Conservation (phyloP, 768 basidiomycete species). For the Pleurotus salmoneostramineus region DNA sequence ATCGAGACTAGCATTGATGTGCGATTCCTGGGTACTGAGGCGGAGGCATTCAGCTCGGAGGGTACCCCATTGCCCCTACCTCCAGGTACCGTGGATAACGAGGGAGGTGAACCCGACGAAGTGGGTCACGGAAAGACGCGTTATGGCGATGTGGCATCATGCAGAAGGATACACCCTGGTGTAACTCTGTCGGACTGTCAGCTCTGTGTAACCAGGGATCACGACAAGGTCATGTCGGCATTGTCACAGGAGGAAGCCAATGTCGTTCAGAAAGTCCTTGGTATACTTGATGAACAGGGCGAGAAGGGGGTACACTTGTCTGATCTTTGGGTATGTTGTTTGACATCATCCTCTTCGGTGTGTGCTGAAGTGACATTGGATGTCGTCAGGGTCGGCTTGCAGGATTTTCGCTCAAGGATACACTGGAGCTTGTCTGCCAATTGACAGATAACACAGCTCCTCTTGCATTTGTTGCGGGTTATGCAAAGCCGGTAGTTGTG, state of each 20-base stretch:
- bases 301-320: conserved; percentile 34
- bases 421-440: conserved; percentile 29
- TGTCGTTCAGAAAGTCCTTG: conserved; percentile 29
- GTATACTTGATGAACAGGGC: conserved; percentile 29
- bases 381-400: conserved; percentile 12
- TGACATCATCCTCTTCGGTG: not conserved
- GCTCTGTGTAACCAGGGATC: conserved; percentile 40
- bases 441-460: conserved; percentile 49
- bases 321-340: conserved; percentile 30
- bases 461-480: conserved; percentile 67
- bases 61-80: conserved; percentile 11
- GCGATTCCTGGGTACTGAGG: conserved; percentile 25
- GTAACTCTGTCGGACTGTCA: conserved; percentile 35
- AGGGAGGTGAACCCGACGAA: conserved; percentile 5
- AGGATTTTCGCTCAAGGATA: conserved; percentile 14
- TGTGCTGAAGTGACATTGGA: not conserved
- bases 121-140: conserved; percentile 38
- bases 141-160: conserved; percentile 44
- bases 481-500: conserved; percentile 49
- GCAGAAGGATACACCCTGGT: conserved; percentile 29
- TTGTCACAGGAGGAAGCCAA: conserved; percentile 24
- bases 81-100: conserved; percentile 14
- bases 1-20: conserved; percentile 68
- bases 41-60: conserved; percentile 9
- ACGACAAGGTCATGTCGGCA: conserved; percentile 22